Conservation (phyloP, 1,284 basidiomycete species). For the Trichosporon coremiiforme region DNA sequence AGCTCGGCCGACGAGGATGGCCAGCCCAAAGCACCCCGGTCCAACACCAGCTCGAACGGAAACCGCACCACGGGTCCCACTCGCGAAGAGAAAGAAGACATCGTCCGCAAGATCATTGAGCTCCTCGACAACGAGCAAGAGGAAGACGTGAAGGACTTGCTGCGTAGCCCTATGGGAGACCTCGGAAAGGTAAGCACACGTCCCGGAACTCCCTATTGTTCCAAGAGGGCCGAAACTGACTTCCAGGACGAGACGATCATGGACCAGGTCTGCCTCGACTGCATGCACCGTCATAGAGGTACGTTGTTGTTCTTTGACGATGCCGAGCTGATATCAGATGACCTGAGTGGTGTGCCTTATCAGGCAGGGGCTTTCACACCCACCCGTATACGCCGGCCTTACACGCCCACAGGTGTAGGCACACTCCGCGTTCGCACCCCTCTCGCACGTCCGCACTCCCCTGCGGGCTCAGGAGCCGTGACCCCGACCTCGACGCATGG, state of each 20-base stretch:
- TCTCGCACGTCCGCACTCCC: slow-evolving; percentile 49
- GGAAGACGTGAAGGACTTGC: slow-evolving; percentile 74
- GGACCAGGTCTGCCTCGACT: slow-evolving; percentile 56
- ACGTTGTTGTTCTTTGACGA: slow-evolving; percentile 38
- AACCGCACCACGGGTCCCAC: slow-evolving; percentile 20
- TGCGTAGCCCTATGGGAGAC: slow-evolving; percentile 70
- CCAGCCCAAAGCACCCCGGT: slow-evolving; percentile 5
- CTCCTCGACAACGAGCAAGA: slow-evolving; percentile 78
- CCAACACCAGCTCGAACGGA: slow-evolving; percentile 20
- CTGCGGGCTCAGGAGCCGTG: slow-evolving; percentile 35
- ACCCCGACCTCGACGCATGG: slow-evolving; percentile 57
- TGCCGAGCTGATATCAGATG: slow-evolving; percentile 41
- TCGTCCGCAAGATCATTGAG: slow-evolving; percentile 69
- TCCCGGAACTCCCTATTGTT: neutral
- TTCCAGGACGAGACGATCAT: slow-evolving; percentile 52
- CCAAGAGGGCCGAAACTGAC: slow-evolving; percentile 15
- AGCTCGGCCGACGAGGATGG: slow-evolving; percentile 22
- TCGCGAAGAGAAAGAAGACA: slow-evolving; percentile 52
- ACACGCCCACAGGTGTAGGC: slow-evolving; percentile 53
- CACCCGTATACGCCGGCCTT: slow-evolving; percentile 46
- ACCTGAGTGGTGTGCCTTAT: slow-evolving; percentile 52
- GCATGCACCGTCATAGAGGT: slow-evolving; percentile 61
- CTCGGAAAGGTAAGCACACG: slow-evolving; percentile 65
- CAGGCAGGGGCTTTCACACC: slow-evolving; percentile 49
- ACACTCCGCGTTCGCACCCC: slow-evolving; percentile 53